Evolutionary conservation across 768 basidiomycete genomes (phyloP), one percentile per base, ranked within the genome.

Genomic region (Xerocomus spinulosus): DNA sequence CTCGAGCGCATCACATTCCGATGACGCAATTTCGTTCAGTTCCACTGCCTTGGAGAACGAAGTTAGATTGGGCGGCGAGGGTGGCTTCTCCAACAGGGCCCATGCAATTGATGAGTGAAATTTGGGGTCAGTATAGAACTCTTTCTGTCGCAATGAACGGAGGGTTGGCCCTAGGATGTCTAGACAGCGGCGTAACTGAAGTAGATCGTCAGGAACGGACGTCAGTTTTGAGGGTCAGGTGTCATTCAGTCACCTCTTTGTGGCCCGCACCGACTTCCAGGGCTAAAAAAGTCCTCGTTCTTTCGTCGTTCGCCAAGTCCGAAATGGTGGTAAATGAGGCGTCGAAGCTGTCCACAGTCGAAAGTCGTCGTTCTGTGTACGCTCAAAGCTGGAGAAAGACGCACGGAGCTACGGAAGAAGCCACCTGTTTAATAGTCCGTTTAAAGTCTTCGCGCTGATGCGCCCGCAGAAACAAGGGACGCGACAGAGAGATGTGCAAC

Each of bases 31-130:
- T 17, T 50, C 51, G n/a, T 40, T 46, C 30, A 30, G 34, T 21
- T 44, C 44, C 10, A 20, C 48, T 17, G 38, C 18, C 9, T 25
- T 44, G 6, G 44, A 23, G 37, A 24, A 20, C 5, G 59, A 47
- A 15, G 48, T 20, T 49, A 44, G 33, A 37, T 50, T 24, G 29
- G 44, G 37, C 5, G 44, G 34, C 3, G 51, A 26, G 9, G 52
- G 37, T 26, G 46, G 15, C 34, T 52, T 51, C 28, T 79, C 72
- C 42, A 91, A 77, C 36, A 92, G 73, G 13, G 83, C 81, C 93
- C 94, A 96, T 9, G 83, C 91, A 46, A 96, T 81, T 2, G 92
- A 94, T 12, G 87, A 78, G 61, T 97, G 94, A 59, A 93, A 96
- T 37, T 83, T 80, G 17, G 94, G 92, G 25, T 79, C 70, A 28